Evolutionary conservation across 2,329 filamentous ascomycete species (phyloP).

Genomic region (Drechslerella coelobrocha): DNA sequence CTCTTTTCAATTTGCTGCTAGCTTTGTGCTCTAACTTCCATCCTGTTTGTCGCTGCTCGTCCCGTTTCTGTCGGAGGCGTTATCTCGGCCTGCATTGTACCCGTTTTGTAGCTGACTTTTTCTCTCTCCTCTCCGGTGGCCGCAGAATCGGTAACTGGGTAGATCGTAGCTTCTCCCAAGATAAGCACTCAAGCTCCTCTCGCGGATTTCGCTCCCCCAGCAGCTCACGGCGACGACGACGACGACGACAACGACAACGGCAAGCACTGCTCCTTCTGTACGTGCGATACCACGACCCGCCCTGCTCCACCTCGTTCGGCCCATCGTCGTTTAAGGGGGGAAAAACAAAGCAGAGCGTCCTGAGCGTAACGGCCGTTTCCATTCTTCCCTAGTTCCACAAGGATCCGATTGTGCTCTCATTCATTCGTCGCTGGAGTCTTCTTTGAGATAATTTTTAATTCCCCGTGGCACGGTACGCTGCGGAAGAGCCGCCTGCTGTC

Average conservation of each 20-base stretch:
- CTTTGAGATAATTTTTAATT: not conserved
- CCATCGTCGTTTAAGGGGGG: too few relatives aligned
- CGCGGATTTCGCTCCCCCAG: conserved; percentile 6
- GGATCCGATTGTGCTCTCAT: conserved; percentile 33
- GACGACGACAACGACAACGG: too few relatives aligned
- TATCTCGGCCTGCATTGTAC: too few relatives aligned
- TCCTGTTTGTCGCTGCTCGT: too few relatives aligned
- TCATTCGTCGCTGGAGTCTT: not conserved
- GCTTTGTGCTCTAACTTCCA: too few relatives aligned
- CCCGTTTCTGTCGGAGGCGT: too few relatives aligned
- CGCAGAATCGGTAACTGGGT: conserved; percentile 33
- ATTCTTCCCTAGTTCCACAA: conserved; percentile 25
- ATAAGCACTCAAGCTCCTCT: conserved; percentile 24
- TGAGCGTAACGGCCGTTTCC: conserved; percentile 13
- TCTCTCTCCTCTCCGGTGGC: not conserved
- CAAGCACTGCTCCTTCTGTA: too few relatives aligned
- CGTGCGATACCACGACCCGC: conserved; percentile 26
- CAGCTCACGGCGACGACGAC: too few relatives aligned
- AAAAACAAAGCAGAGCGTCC: too few relatives aligned
- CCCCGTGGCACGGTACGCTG: conserved; percentile 12
- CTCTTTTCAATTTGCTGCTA: too few relatives aligned
- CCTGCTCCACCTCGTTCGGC: too few relatives aligned
- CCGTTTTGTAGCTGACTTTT: too few relatives aligned
- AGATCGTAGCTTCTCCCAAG: conserved; percentile 23
- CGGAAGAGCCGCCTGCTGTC: conserved; percentile 43